Base-by-base conservation (phyloP, 2,329 filamentous ascomycete genomes). In the Sclerotinia spermophila region DNA sequence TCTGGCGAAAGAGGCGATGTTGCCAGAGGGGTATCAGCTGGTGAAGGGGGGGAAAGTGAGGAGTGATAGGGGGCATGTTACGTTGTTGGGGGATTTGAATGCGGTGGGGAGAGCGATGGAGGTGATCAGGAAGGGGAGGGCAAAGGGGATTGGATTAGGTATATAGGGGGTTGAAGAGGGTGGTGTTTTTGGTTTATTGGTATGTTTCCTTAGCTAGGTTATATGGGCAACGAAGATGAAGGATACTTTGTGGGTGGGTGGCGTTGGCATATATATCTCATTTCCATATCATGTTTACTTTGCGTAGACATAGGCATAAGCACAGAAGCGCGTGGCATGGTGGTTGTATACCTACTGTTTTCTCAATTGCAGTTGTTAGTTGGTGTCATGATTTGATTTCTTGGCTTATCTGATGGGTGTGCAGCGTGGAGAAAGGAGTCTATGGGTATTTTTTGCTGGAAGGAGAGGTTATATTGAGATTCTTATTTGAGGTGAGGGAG, bases 1-100 rank as follows among this genome's bases (percentile, higher is more conserved):
- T 69, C 85, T 97, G 10, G 92, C 94, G 0, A 88, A 88, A 66
- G 92, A 95, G 72, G 92, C 94, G 0, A 95, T 96, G 92, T 81
- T 96, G 58, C 94, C 94, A 0, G 82, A 87, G 3, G 94, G 94
- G 0, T 97, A 97, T 79, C 85, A 86, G 64, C 84, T 92, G 48
- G 92, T 90, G 1, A 87, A 86, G 60, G 90, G 90, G 19, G 94
- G 94, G 0, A 83, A 93, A 27, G 87, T 97, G 19, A 90, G 88
- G 75, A 94, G 90, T 68, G 93, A 97, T 74, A 85, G 93, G 4
- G 94, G 95, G 0, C 95, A 98, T 82, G 90, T 97, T 48, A 94
- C 92, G 1, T 84, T 98, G 77, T 81, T 97, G 44, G 94, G 94
- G 0, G 94, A 97, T 82, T 79, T 97, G 73, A 89, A 92, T 73